phyloP scores from a whole-genome alignment of 1,284 basidiomycete genomes.

The Irpex rosettiformis region DNA sequence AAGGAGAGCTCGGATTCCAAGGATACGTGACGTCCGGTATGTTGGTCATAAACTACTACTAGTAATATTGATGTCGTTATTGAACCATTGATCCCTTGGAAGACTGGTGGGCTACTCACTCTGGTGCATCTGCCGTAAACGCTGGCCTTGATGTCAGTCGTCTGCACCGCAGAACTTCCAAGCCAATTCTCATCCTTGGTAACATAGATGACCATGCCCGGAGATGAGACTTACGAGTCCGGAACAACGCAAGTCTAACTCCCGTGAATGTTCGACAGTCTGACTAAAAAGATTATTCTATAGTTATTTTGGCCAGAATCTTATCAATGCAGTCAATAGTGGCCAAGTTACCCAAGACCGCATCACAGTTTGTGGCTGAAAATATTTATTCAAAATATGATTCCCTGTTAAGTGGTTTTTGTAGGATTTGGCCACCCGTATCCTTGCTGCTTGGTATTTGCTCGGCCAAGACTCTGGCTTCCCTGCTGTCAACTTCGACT shows the following conservation, averaged over 20 bases:
- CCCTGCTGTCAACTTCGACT: slow-evolving; percentile 43
- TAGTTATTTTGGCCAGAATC: slow-evolving; percentile 17
- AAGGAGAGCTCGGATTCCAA: slow-evolving; percentile 68
- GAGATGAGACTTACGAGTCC: slow-evolving; percentile 37
- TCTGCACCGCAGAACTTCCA: slow-evolving; percentile 32
- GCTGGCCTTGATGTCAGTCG: slow-evolving; percentile 56
- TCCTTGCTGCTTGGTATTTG: slow-evolving; percentile 60
- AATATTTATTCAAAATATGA: slow-evolving; percentile 23
- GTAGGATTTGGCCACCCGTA: slow-evolving; percentile 58
- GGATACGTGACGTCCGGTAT: slow-evolving; percentile 58
- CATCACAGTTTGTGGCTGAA: slow-evolving; percentile 38
- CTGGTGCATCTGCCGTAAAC: slow-evolving; percentile 39
- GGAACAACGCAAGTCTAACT: not conserved
- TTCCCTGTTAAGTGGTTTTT: not conserved
- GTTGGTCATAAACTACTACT: too few species aligned
- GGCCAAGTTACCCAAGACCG: slow-evolving; percentile 14
- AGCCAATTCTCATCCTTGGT: slow-evolving; percentile 25
- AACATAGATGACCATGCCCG: slow-evolving; percentile 58
- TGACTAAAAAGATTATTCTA: not conserved
- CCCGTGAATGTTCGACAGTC: too few species aligned
- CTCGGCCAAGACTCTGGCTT: slow-evolving; percentile 59
- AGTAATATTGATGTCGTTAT: too few species aligned
- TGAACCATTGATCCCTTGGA: slow-evolving; percentile 50
- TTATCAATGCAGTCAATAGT: slow-evolving; percentile 13
- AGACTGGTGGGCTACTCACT: slow-evolving; percentile 41